These are phyloP conservation scores for Coccomyxa sp. DNA, from an alignment of 139 green algal genomes.

Conservation along the genomic window DNA sequence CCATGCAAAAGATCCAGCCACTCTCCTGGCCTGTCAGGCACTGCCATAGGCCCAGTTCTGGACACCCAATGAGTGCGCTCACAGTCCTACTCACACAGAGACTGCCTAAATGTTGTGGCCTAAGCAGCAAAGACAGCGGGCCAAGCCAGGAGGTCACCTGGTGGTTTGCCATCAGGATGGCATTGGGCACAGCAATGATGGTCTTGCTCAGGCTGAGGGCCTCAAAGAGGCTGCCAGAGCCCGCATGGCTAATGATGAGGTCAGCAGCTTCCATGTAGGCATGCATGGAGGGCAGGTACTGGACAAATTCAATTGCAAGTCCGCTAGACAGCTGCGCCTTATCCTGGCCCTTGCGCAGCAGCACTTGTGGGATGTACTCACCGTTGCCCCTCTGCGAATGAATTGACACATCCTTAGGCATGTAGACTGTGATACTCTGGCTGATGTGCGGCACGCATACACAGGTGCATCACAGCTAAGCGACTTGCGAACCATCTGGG, in stretches of 20 bases:
- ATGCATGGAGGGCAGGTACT: slow-evolving; percentile 52
- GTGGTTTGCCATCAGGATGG: slow-evolving; percentile 83
- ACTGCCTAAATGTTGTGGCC: neutral
- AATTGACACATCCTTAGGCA: too few relatives aligned
- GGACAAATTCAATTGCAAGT: too few relatives aligned
- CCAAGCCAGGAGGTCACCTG: slow-evolving; percentile 32
- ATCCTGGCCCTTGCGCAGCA: slow-evolving; percentile 40
- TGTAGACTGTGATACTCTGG: too few relatives aligned
- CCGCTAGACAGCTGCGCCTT: too few relatives aligned
- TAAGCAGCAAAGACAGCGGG: neutral
- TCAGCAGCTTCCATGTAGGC: slow-evolving; percentile 43
- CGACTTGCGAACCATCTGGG: too few relatives aligned
- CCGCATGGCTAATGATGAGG: slow-evolving; percentile 81
- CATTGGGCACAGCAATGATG: slow-evolving; percentile 79
- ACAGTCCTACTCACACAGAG: neutral
- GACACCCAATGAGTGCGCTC: neutral
- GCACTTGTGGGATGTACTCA: slow-evolving; percentile 27
- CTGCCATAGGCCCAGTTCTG: neutral
- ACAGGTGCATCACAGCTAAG: too few relatives aligned
- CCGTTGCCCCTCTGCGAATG: slow-evolving; percentile 35
- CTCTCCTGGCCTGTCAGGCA: neutral
- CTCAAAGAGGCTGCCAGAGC: slow-evolving; percentile 82
- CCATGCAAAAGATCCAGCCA: neutral
- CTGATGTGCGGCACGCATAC: too few relatives aligned
- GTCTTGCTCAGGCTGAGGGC: slow-evolving; percentile 47